Conservation (phyloP, 2,329 filamentous ascomycete species). For the Parastagonospora nodorum region DNA sequence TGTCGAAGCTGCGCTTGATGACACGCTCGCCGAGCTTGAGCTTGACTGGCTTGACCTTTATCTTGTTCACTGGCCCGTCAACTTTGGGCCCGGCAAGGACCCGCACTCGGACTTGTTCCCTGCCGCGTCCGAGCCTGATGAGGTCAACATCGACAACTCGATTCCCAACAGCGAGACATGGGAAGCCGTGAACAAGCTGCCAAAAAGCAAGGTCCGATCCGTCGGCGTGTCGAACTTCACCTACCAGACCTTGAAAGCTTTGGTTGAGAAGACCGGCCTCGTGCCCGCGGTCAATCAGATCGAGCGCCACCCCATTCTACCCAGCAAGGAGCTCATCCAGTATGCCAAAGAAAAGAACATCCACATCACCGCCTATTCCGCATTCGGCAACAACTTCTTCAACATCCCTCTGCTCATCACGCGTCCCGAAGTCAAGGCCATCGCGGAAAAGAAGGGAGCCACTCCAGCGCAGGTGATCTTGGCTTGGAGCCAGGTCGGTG, state of each 20-base stretch:
- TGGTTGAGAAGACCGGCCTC: constrained; percentile 56
- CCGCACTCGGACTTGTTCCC: constrained; percentile 38
- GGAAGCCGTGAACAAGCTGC: constrained; percentile 47
- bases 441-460: constrained; percentile 65
- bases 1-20: constrained; percentile 74
- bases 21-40: constrained; percentile 75
- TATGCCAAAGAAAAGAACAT: constrained; percentile 39
- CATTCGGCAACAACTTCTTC: constrained; percentile 51
- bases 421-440: constrained; percentile 71
- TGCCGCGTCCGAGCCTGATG: constrained; percentile 57
- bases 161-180: constrained; percentile 37
- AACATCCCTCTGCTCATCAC: constrained; percentile 66
- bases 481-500: constrained; percentile 80
- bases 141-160: constrained; percentile 49
- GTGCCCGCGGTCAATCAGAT: constrained; percentile 39
- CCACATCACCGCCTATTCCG: constrained; percentile 47
- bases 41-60: constrained; percentile 90
- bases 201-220: constrained; percentile 44
- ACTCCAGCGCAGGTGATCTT: constrained; percentile 80
- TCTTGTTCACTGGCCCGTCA: constrained; percentile 86
- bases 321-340: constrained; percentile 34
- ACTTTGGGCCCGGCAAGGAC: constrained; percentile 64
- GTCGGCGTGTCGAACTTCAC: constrained; percentile 41
- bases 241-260: constrained; percentile 52
- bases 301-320: constrained; percentile 38